Conservation (phyloP, 2,329 filamentous ascomycete species). For the Plenodomus tracheiphilus region DNA sequence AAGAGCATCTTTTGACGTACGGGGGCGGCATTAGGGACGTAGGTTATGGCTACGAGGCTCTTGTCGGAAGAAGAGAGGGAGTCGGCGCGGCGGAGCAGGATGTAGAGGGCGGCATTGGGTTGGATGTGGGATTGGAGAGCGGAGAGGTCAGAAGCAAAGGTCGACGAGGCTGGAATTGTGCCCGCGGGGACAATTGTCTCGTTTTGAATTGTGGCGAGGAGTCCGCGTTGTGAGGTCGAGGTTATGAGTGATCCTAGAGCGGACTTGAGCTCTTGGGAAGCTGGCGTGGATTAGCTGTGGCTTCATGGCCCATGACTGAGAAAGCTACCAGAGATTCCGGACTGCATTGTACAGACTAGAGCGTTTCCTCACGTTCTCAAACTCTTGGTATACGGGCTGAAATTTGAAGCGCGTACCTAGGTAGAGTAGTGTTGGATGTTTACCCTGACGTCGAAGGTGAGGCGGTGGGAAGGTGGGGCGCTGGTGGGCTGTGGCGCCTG, state of each 20-base stretch:
- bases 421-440: constrained; percentile 15
- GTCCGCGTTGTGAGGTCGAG: constrained; percentile 65
- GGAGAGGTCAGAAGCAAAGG: constrained; percentile 67
- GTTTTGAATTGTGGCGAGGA: constrained; percentile 69
- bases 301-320: too few relatives aligned
- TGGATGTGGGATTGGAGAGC: constrained; percentile 66
- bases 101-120: constrained; percentile 70
- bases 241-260: constrained; percentile 72
- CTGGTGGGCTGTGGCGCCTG: too few relatives aligned
- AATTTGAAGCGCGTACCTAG: background rate
- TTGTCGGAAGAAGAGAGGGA: constrained; percentile 44
- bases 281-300: constrained; percentile 42
- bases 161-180: constrained; percentile 57
- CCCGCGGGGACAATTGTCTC: constrained; percentile 68
- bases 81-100: constrained; percentile 71
- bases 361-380: background rate
- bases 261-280: constrained; percentile 74
- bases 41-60: constrained; percentile 69
- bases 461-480: background rate
- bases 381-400: background rate
- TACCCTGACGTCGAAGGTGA: constrained; percentile 23
- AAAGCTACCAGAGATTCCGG: constrained; percentile 70
- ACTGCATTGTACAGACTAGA: constrained; percentile 64
- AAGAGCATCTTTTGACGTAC: constrained; percentile 89
- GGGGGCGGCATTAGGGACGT: constrained; percentile 76